These are phyloP conservation scores for Populus tomentosa DNA, from an alignment of 441 rosid species.

Conservation along the genomic window DNA sequence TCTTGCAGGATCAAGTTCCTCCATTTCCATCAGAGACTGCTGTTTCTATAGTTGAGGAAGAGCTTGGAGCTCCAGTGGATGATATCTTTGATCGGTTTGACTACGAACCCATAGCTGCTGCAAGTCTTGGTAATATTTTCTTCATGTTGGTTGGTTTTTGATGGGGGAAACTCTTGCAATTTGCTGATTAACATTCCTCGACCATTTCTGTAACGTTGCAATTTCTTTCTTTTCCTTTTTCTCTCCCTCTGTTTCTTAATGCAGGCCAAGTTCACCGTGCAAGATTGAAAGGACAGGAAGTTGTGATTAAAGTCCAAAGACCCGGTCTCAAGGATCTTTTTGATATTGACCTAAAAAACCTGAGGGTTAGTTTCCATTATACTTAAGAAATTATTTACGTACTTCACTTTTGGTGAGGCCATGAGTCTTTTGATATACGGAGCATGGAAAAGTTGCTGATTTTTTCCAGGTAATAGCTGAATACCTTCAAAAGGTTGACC, in stretches of 20 bases:
- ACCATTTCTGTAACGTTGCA: neutral
- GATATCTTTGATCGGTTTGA: conserved; percentile 76
- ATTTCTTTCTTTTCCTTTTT: neutral
- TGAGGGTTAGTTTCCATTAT: conserved; percentile 61
- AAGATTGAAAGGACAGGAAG: conserved; percentile 80
- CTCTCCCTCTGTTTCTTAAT: neutral
- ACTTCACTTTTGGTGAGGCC: neutral
- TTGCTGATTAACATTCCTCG: conserved; percentile 6
- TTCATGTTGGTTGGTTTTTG: neutral
- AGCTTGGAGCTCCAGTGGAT: conserved; percentile 78
- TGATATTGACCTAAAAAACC: conserved; percentile 91
- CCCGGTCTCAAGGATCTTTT: conserved; percentile 96
- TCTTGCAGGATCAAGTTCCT: conserved; percentile 96
- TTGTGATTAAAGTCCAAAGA: conserved; percentile 92
- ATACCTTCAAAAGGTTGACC: conserved; percentile 95
- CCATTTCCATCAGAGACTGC: conserved; percentile 95
- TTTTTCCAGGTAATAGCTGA: conserved; percentile 78
- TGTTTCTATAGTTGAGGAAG: conserved; percentile 77
- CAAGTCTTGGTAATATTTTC: conserved; percentile 76
- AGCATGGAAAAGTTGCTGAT: conserved; percentile 2
- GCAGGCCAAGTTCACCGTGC: conserved; percentile 99
- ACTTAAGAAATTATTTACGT: neutral
- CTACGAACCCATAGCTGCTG: conserved; percentile 94
- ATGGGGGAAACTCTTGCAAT: neutral
- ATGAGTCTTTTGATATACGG: conserved; percentile 1